A percentile compares a stretch with the other conserved stretches of the same genome.
These are phyloP conservation scores for Rhodotorula glutinis DNA, from an alignment of 1,284 basidiomycete genomes.

Conservation along the genomic window DNA sequence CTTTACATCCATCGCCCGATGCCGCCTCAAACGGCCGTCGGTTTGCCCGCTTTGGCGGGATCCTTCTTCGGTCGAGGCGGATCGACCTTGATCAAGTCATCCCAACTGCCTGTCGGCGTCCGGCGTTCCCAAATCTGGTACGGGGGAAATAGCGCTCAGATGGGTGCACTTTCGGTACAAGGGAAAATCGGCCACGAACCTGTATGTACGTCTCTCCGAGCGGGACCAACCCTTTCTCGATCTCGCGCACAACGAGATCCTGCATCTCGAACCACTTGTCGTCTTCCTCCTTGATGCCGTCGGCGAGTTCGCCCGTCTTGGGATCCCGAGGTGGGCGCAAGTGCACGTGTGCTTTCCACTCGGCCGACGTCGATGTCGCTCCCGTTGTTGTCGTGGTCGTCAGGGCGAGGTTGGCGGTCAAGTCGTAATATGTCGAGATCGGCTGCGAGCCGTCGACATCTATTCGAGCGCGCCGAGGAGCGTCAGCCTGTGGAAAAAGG, in stretches of 20 bases:
- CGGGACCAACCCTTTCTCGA: conserved; percentile 95
- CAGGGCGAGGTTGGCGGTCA: conserved; percentile 91
- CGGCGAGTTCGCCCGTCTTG: not conserved
- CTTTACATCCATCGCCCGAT: too few species aligned
- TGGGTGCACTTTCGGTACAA: too few species aligned
- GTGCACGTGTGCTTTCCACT: conserved; percentile 90
- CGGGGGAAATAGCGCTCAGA: not conserved
- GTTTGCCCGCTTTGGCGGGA: not conserved
- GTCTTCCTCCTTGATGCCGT: conserved; percentile 57
- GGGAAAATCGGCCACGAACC: conserved; percentile 52
- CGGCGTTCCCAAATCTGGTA: conserved; percentile 35
- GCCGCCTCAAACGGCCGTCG: not conserved
- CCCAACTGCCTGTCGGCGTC: conserved; percentile 10
- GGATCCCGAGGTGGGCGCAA: conserved; percentile 50
- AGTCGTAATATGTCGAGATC: conserved; percentile 77
- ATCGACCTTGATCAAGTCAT: conserved; percentile 19
- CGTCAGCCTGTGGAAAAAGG: not conserved
- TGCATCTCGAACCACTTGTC: conserved; percentile 98
- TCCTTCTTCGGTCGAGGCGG: conserved; percentile 21
- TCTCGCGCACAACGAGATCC: conserved; percentile 93
- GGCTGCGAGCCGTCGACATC: conserved; percentile 69
- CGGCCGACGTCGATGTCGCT: conserved; percentile 77
- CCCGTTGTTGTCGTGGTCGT: conserved; percentile 62
- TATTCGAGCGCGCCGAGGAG: conserved; percentile 46
- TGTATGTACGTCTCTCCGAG: conserved; percentile 93